phyloP scores from a whole-genome alignment of 352 stramenopile species.

The Elongisporangium prolatum region DNA sequence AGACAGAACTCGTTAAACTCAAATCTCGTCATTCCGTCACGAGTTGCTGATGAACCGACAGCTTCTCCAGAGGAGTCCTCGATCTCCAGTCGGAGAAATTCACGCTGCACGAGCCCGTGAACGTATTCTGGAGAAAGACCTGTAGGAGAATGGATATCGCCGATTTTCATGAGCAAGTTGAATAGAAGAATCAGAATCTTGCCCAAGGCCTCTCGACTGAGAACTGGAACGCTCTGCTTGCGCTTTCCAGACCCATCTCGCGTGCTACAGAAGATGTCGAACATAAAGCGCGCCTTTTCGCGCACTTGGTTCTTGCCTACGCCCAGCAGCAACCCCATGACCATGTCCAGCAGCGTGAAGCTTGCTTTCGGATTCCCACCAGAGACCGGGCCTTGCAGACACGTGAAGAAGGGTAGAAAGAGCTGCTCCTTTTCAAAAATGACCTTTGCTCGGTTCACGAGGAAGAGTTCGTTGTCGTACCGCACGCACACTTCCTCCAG shows the following conservation, averaged over 20 bases:
- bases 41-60: background rate
- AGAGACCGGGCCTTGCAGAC: slow-evolving; percentile 20
- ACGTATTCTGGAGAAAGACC: slow-evolving; percentile 35
- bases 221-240: slow-evolving; percentile 18
- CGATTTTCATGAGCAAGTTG: slow-evolving; percentile 39
- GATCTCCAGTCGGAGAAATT: slow-evolving; percentile 59
- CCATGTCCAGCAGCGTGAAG: slow-evolving; percentile 36
- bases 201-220: slow-evolving; percentile 36
- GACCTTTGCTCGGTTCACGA: slow-evolving; percentile 56
- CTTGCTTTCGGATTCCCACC: background rate
- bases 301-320: slow-evolving; percentile 32
- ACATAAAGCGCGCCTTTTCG: slow-evolving; percentile 73
- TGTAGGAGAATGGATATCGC: slow-evolving; percentile 44
- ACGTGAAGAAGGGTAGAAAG: slow-evolving; percentile 61
- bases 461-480: slow-evolving; percentile 71
- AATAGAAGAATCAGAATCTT: slow-evolving; percentile 56
- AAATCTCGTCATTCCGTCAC: slow-evolving; percentile 61
- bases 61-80: slow-evolving; percentile 5
- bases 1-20: slow-evolving; percentile 77
- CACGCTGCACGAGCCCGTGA: slow-evolving; percentile 38
- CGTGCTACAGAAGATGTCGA: slow-evolving; percentile 50
- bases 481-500: slow-evolving; percentile 41
- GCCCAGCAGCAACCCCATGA: slow-evolving; percentile 49
- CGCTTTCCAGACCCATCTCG: background rate
- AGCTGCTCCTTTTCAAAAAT: slow-evolving; percentile 51